Base-by-base conservation (phyloP, 2,329 filamentous ascomycete species). In the Exophiala lecanii-corni region DNA sequence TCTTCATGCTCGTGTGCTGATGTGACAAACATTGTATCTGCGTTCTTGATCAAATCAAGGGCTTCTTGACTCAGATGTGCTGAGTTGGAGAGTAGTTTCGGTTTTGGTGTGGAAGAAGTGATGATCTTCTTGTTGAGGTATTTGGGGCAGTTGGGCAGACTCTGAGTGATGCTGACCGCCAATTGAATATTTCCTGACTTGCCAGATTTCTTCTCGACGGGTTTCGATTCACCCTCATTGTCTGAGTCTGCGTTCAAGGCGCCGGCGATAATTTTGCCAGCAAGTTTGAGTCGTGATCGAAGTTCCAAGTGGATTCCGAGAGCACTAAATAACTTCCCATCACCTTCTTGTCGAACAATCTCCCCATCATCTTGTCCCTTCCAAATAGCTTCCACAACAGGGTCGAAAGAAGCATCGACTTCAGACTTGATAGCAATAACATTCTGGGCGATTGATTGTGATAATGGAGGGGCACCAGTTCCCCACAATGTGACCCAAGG, bases 401-500 rank as follows among this genome's bases (percentile, higher is more conserved):
- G 87, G 58, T 94, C 87, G 54, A 79, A 63, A 7, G 57, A 61
- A 20, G 67, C 66, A 52, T 86, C 81, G 2, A 87, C 79, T 0
- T 71, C 60, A 3, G 76, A 76, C 33, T 74, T 72, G 1, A 89
- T 67, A 1, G 79, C 84, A 3, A 94, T 69, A 7, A 86, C 71
- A 17, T 47, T 51, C 30, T 75, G 69, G 2, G 78, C 80, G 0
- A 89, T 65, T 0, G 78, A 74, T 36, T 74, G 70, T 0, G 79
- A 78, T 53, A 91, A 85, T 0, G 84, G 84, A 1, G 74, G 63
- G 45, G 81, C 70, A 12, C 87, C 87, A 10, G 49, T 37, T n/a
- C 86, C 86, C 79, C 84, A 84, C 5, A 94, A 50, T 0, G 84
- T 84, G 12, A 82, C 84, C 87, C 87, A 94, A 1, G 84, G 86